phyloP scores from a whole-genome alignment of 768 basidiomycete species.

The Mycena chlorophos region DNA sequence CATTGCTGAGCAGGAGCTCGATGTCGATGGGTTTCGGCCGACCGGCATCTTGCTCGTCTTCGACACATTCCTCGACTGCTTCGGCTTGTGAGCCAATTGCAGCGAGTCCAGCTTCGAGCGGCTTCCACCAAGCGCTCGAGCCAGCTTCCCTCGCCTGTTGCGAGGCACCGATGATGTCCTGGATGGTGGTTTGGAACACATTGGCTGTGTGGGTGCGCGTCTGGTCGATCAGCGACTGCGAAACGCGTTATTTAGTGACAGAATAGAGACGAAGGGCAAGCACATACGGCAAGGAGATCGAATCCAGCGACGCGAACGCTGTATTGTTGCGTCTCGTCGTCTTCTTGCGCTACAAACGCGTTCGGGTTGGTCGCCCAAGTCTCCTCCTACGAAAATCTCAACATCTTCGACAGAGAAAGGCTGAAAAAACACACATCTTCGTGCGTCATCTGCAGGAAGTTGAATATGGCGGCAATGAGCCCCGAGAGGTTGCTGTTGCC shows the following conservation, averaged over 20 bases:
- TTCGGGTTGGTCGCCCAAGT: slow-evolving; percentile 90
- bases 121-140: slow-evolving; percentile 82
- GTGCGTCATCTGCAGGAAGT: slow-evolving; percentile 81
- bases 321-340: slow-evolving; percentile 83
- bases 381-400: slow-evolving; percentile 61
- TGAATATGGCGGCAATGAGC: slow-evolving; percentile 59
- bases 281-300: slow-evolving; percentile 73
- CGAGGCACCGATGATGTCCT: slow-evolving; percentile 58
- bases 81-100: slow-evolving; percentile 80
- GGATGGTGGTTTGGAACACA: slow-evolving; percentile 55
- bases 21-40: slow-evolving; percentile 73
- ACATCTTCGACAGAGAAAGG: not conserved
- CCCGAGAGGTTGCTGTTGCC: slow-evolving; percentile 47
- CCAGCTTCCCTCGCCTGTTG: slow-evolving; percentile 55
- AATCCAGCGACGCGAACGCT: slow-evolving; percentile 82
- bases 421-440: slow-evolving; percentile 66
- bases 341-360: slow-evolving; percentile 91
- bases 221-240: slow-evolving; percentile 60
- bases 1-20: slow-evolving; percentile 67
- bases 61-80: slow-evolving; percentile 70
- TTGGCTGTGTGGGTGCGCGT: slow-evolving; percentile 49
- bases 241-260: slow-evolving; percentile 2
- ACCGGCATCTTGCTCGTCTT: slow-evolving; percentile 71
- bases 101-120: slow-evolving; percentile 82
- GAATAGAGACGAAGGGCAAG: not conserved